Evolutionary conservation across 2,329 filamentous ascomycete species (phyloP).

Genomic region (Neurospora sp.): DNA sequence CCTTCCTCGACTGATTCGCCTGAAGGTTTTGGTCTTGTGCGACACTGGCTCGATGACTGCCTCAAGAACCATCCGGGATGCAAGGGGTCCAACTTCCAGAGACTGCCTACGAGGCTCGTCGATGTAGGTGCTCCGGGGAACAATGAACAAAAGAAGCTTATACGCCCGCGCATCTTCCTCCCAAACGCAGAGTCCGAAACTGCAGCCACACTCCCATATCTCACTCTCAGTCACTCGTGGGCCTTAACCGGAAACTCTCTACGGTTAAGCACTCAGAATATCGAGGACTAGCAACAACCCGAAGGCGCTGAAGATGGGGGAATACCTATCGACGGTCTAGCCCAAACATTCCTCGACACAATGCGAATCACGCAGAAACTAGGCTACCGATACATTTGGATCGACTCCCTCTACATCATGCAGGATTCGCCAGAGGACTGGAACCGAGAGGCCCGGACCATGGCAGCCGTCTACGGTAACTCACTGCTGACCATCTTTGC

Average conservation of each 20-base stretch:
- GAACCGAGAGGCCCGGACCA: conserved; percentile 2
- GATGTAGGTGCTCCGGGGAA: background rate
- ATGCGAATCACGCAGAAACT: conserved; percentile 5
- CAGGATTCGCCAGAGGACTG: conserved; percentile 14
- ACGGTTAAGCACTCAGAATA: background rate
- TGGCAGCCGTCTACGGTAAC: conserved; percentile 7
- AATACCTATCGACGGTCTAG: conserved; percentile 1
- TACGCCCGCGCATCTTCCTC: background rate
- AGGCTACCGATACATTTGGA: too few species aligned
- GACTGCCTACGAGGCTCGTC: background rate
- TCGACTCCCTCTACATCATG: conserved; percentile 14
- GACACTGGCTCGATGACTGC: background rate
- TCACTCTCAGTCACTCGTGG: conserved; percentile 6
- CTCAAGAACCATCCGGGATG: background rate
- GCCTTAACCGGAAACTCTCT: background rate
- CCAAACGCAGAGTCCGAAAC: background rate
- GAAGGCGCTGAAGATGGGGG: background rate
- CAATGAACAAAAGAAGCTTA: background rate
- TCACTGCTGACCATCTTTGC: conserved; percentile 4
- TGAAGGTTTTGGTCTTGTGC: background rate
- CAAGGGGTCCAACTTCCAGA: background rate
- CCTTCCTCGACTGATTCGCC: background rate
- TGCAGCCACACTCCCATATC: background rate
- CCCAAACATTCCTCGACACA: conserved; percentile 2
- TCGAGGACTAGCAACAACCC: background rate